Evolutionary conservation across 495 filamentous ascomycete genomes (phyloP), one percentile per base, ranked within the genome.

Genomic region (Penicillium robsamsonii): DNA sequence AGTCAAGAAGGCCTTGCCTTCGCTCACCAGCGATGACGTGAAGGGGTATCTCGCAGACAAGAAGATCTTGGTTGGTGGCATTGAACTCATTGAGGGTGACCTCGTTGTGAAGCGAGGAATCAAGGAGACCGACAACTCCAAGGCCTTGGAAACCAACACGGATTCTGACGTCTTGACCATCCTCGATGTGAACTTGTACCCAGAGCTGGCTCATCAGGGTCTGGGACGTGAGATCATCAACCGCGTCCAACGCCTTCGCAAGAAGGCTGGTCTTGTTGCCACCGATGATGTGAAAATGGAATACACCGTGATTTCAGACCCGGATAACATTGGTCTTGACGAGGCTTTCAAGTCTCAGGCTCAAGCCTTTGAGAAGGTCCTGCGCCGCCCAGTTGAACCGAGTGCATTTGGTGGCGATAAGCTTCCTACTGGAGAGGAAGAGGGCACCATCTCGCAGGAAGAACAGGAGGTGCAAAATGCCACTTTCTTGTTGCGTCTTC

Each of bases 281-380:
- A 95, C 89, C 3, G 91, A 95, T 64, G 90, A 94, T 66, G 83
- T 95, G 31, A 87, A 85, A 72, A 91, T 95, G 86, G 86, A 90
- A 64, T 94, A 93, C 70, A 76, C 77, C 35, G 80, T 94, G 10
- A 75, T 91, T 10, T 79, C 77, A 3, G 90, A 96, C 70, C 88
- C 90, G 0, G 86, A 91, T n/a, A 76, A 83, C 43, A 81, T 89
- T 60, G 89, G 88, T 7, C 69, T 96, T n/a, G 81, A 77, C 46
- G 79, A 81, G 50, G 88, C 87, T 31, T 95, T 96, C 70, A 81
- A 84, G 56, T 79, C 77, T 15, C 89, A 96, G 62, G 63, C 77
- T 15, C 66, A 76, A 13, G 74, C 78, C 27, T 90, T 97, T 63
- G 86, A 87, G 63, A 95, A 92, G 77, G 90, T 85, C 29, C 73